Base-by-base conservation (phyloP, 1,284 basidiomycete species). In the Ceratobasidium sp. region DNA sequence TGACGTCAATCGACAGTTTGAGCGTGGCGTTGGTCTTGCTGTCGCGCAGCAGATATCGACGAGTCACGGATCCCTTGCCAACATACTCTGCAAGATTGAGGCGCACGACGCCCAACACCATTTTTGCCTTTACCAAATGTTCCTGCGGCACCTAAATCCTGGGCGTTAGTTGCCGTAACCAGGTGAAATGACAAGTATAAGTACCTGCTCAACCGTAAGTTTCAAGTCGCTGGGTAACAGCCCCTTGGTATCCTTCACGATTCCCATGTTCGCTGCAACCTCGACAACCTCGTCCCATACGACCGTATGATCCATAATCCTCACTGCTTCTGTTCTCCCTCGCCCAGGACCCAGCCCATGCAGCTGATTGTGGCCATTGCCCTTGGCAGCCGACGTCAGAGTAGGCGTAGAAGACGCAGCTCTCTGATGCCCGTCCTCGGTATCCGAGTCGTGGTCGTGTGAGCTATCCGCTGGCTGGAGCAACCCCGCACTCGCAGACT, bases 21-120 rank as follows among this genome's bases (percentile, higher is more conserved):
- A 95, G 87, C 1, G 91, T 92, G 0, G 94, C 93, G 80, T 95
- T 95, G 59, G 91, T 93, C 84, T 92, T 93, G 83, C 91, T 93
- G 80, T 94, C 88, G 71, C 89, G 86, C 7, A 95, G 85, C 18
- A 95, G 87, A 83, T 94, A 94, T 30, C 90, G 88, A 20, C 94
- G 87, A 2, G 90, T 91, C 38, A 94, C 88, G 18, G 86, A 84
- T 1, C 92, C 91, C 12, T 86, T 85, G 67, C 88, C 88, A 10
- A 90, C 92, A 81, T 94, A 95, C 81, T 94, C 91, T 1, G 94
- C 91, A 3, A 95, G 87, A 82, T 95, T 92, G 71, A 95, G 85
- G 78, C 88, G 86, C 12, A 94, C 87, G 6, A 86, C 87, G 1
- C 94, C 94, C 0, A 94, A 86, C 27, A 57, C 27, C 18, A 59